Evolutionary conservation across 441 rosid species (phyloP), one percentile per base, ranked within the genome.

Genomic region (Monsonia emarginata): DNA sequence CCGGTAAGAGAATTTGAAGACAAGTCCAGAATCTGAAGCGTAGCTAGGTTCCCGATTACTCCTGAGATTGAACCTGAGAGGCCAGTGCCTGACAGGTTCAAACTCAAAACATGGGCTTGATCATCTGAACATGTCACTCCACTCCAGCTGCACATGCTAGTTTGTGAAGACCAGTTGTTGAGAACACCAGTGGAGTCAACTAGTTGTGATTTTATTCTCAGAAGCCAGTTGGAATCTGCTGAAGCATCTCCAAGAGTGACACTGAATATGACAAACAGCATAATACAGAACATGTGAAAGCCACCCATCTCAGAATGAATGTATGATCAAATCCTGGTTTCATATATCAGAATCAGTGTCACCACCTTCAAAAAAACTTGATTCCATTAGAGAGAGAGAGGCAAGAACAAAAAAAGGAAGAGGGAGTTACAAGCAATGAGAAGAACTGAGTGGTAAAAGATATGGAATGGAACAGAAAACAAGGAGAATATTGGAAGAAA

Each of bases 61-160:
- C 44, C 67, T 1, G 95, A 78, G 54, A 93, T 76, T 54, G 82
- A 76, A 30, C 96, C 96, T n/a, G 91, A 86, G 50, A 93, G 69
- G 16, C 76, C 80, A 2, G 85, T 79, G 68, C 77, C 63, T 1
- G 93, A 78, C 61, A 93, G 78, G 75, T 84, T 88, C 78, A 93
- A 75, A 46, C 81, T 82, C 52, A 80, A 64, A 62, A 84, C 79
- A 25, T 60, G 75, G 18, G 70, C 65, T 62, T 72, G 75, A 70
- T 86, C 86, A 56, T 32, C 73, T 25, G 89, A 80, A 79, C 98
- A 90, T 8, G 80, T 64, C 36, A 90, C 61, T 36, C 98, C 90
- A 61, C 74, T 72, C 97, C 97, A 93, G 67, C 77, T 81, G 74
- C 95, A 90, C 24, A 81, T 6, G 61, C 73, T 74, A 74, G 74